Conservation (phyloP, 23 red algal species). For the Pyropia haitanensis region DNA sequence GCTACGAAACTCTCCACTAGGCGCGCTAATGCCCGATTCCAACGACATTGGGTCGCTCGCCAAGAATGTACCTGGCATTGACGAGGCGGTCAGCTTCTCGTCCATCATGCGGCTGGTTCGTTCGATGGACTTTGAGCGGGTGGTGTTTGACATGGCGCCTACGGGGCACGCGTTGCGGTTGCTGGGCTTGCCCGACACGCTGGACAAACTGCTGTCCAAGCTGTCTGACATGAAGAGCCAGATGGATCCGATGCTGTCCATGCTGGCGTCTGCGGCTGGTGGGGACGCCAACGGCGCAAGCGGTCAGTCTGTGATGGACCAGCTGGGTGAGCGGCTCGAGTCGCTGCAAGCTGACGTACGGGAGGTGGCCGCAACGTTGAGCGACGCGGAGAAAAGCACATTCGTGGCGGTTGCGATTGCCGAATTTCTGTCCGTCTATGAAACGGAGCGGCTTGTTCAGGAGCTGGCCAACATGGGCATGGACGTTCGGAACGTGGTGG, state of each 20-base stretch:
- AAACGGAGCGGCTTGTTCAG: conserved; percentile 98
- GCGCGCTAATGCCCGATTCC: conserved; percentile 40
- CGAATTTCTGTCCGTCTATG: conserved; percentile 97
- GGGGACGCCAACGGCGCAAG: conserved; percentile 21
- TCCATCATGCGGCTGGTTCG: conserved; percentile 67
- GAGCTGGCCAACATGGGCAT: conserved; percentile 79
- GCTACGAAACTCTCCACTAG: neutral
- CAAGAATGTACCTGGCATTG: conserved; percentile 80
- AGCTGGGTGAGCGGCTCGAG: conserved; percentile 45
- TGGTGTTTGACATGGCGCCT: conserved; percentile 94
- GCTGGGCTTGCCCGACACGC: conserved; percentile 69
- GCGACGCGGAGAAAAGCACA: conserved; percentile 68
- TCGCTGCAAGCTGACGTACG: conserved; percentile 31
- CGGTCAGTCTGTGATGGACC: conserved; percentile 8
- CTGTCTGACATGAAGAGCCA: conserved; percentile 44
- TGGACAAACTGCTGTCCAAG: conserved; percentile 57
- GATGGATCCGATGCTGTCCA: conserved; percentile 45
- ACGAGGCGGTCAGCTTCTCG: conserved; percentile 87
- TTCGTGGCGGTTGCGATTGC: conserved; percentile 95
- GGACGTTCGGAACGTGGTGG: conserved; percentile 85
- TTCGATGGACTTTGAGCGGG: conserved; percentile 60
- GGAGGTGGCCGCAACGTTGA: conserved; percentile 66
- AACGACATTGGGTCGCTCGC: conserved; percentile 44
- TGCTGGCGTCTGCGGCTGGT: conserved; percentile 38
- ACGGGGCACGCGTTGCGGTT: conserved; percentile 91